These are phyloP conservation scores for Globisporangium parvum DNA, from an alignment of 352 stramenopile species.

Conservation along the genomic window DNA sequence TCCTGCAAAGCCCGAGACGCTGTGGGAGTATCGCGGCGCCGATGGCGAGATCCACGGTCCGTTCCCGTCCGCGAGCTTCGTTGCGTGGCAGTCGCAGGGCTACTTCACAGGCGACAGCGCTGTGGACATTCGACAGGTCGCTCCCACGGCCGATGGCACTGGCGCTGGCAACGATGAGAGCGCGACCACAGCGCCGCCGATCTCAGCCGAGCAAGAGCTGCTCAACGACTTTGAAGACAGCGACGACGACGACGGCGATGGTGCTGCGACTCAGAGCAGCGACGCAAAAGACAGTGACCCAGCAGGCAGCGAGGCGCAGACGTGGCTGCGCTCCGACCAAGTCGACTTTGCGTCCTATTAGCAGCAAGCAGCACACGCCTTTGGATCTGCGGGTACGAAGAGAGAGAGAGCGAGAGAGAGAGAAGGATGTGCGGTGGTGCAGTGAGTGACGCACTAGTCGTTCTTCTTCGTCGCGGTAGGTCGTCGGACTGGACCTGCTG, in stretches of 20 bases:
- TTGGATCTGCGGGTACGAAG: no score
- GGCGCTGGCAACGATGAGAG: background rate
- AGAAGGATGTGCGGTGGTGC: no score
- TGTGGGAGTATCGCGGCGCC: constrained; percentile 76
- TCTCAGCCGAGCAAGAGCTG: constrained; percentile 74
- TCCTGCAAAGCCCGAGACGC: constrained; percentile 25
- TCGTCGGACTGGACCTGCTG: constrained; percentile 18
- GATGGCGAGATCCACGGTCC: constrained; percentile 73
- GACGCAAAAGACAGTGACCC: constrained; percentile 10
- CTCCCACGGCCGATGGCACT: background rate
- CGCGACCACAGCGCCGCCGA: constrained; percentile 23
- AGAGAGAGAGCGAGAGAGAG: background rate
- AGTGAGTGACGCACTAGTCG: constrained; percentile 20
- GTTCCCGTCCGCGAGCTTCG: constrained; percentile 61
- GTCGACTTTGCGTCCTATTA: constrained; percentile 73
- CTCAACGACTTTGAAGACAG: constrained; percentile 85
- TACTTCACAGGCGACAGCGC: constrained; percentile 74
- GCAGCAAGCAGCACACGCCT: background rate
- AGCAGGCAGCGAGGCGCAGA: constrained; percentile 14
- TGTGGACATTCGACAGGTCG: constrained; percentile 63
- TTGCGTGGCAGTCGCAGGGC: constrained; percentile 76
- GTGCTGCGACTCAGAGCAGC: no score
- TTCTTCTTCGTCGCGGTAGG: constrained; percentile 44
- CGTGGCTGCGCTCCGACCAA: constrained; percentile 61
- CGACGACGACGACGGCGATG: constrained; percentile 50